phyloP scores from a whole-genome alignment of 129 eudicot genomes.

The Glebionis coronaria region DNA sequence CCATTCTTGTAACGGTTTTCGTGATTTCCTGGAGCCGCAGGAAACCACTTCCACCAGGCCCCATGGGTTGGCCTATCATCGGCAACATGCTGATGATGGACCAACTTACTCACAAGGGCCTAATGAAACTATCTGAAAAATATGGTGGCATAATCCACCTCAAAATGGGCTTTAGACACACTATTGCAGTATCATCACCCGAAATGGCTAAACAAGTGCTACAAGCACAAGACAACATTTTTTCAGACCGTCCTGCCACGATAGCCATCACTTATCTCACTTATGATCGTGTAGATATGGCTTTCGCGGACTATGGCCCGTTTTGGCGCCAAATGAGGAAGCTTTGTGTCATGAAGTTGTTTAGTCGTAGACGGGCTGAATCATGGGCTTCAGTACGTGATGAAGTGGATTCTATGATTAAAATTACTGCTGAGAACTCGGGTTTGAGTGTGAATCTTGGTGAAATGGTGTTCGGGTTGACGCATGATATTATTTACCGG shows the following conservation, averaged over 20 bases:
- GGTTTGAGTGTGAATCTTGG: constrained; percentile 54
- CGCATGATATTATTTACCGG: constrained; percentile 53
- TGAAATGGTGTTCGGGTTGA: constrained; percentile 53
- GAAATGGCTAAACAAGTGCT: constrained; percentile 59
- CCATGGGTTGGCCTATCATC: constrained; percentile 59
- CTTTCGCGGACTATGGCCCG: constrained; percentile 71
- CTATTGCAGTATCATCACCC: constrained; percentile 54
- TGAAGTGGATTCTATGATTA: constrained; percentile 52
- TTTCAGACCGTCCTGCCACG: constrained; percentile 65
- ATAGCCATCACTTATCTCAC: constrained; percentile 64
- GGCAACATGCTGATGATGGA: constrained; percentile 71
- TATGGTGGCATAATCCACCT: constrained; percentile 65
- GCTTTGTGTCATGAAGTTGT: constrained; percentile 63
- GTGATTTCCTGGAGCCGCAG: constrained; percentile 26
- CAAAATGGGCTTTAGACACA: constrained; percentile 55
- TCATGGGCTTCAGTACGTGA: constrained; percentile 77
- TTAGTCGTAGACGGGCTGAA: constrained; percentile 74
- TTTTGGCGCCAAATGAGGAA: constrained; percentile 85
- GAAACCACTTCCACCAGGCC: constrained; percentile 59
- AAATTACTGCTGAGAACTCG: constrained; percentile 22
- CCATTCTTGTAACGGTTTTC: constrained; percentile 23
- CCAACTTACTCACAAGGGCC: constrained; percentile 65
- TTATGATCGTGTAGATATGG: constrained; percentile 73
- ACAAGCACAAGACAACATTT: constrained; percentile 64
- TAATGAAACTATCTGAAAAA: constrained; percentile 36